These are phyloP conservation scores for Podila minutissima DNA, from an alignment of 192 early-diverging fungal genomes.

Conservation along the genomic window DNA sequence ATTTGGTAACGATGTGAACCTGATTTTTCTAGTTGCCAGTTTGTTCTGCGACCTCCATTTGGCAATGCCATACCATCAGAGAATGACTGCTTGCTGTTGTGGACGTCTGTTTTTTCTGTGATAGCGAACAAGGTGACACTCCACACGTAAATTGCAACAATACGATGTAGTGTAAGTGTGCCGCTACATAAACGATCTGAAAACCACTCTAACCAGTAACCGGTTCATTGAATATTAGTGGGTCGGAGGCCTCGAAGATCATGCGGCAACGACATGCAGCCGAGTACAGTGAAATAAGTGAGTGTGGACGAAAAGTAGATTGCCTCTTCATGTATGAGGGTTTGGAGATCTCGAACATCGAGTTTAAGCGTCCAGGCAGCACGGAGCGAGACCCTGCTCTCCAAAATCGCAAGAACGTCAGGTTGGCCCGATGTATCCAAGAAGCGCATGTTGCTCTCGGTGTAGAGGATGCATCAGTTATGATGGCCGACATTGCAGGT, in stretches of 20 bases:
- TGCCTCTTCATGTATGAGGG: constrained; percentile 24
- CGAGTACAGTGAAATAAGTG: constrained; percentile 17
- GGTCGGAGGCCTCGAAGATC: constrained; percentile 23
- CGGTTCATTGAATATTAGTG: constrained; percentile 18
- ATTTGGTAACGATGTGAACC: background rate
- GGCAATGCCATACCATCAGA: constrained; percentile 1
- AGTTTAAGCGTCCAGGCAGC: constrained; percentile 20
- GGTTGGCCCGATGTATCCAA: constrained; percentile 22
- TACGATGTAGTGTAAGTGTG: background rate
- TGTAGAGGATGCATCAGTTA: constrained; percentile 4
- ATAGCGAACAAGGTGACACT: constrained; percentile 15
- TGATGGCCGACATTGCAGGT: constrained; percentile 21
- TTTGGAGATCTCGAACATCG: constrained; percentile 28
- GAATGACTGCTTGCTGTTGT: constrained; percentile 24
- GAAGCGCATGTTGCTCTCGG: constrained; percentile 11
- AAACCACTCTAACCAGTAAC: constrained; percentile 6
- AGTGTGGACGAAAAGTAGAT: constrained; percentile 26
- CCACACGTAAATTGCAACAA: constrained; percentile 18
- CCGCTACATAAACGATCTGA: background rate
- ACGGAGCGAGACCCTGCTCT: constrained; percentile 19
- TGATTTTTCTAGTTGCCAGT: constrained; percentile 9
- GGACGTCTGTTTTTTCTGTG: constrained; percentile 11
- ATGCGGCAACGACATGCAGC: constrained; percentile 16
- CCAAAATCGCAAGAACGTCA: constrained; percentile 28
- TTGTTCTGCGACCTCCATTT: background rate